Base-by-base conservation (phyloP, 129 eudicot genomes). In the Pittosporum tobira region DNA sequence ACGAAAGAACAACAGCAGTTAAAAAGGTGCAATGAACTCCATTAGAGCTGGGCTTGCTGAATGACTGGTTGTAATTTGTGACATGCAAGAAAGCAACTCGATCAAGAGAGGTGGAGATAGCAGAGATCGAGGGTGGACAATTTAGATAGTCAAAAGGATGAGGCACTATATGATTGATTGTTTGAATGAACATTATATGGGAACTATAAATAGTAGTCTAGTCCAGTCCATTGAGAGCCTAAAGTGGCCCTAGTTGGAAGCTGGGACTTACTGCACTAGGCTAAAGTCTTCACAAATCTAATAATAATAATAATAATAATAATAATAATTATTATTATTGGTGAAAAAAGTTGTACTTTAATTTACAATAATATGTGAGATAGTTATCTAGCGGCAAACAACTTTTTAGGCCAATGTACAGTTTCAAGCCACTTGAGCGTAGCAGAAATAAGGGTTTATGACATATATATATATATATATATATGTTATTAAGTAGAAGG, bases 111-210 rank as follows among this genome's bases (percentile, higher is more conserved):
- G n/a, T n/a, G 57, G 57, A 25, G 28, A 52, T 36, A 52, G n/a
- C 36, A 51, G 16, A 15, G 18, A 51, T n/a, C n/a, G n/a, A n/a
- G n/a, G 58, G 58, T 52, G 40, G 40, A 52, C 58, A 52, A 27
- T 52, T 26, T 4, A 12, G 11, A 54, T 54, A 54, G 40, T 54
- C 15, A 53, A 54, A 27, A 15, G n/a, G n/a, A n/a, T n/a, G n/a
- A n/a, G n/a, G n/a, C n/a, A n/a, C n/a, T 21, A 54, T 16, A 29
- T 28, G 13, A 54, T 22, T 54, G 16, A 28, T 29, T 54, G 16
- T 54, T 12, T 18, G 24, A 30, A 54, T 28, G 42, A 54, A 29
- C 6, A 29, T n/a, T n/a, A 19, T 20, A 22, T 54, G 43, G 23
- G 29, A 12, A n/a, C 34, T 54, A 16, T 54, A 15, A 28, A 29